Evolutionary conservation across 352 stramenopile species (phyloP), one percentile per base, ranked within the genome.

Genomic region (Pythium scleroteichum): DNA sequence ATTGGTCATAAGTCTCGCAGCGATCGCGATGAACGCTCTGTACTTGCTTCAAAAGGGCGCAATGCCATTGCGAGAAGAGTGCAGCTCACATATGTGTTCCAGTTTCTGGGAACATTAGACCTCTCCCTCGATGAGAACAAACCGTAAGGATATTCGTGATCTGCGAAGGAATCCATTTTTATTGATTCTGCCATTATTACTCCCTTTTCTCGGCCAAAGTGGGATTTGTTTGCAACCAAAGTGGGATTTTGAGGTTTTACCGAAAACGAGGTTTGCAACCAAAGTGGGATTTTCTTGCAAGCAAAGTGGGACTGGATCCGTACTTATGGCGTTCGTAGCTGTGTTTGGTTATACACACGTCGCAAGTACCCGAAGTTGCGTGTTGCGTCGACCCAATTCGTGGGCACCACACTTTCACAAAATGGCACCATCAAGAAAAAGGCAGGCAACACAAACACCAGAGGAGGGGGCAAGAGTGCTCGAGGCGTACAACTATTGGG

Each of bases 211-310:
- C 12, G 40, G 12, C 40, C n/a, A 8, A 46, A 46, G 16, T 20
- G 40, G 40, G 40, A 46, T 46, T 46, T 8, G 40, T 32, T 51
- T 51, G 44, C 20, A 51, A 35, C 44, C 44, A 51, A 35, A 51
- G 44, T 24, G 44, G 23, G 44, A 51, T 51, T 35, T 51, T 51
- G 44, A 51, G 44, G 44, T 33, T 51, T 51, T 51, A 14, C 4
- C 4, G 35, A 35, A 51, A 17, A 22, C 35, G 44, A 51, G 44
- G 44, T 51, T 51, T 17, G 14, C 44, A 51, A 51, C 3, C 44
- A 51, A 51, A 51, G 44, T 24, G 22, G 44, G 44, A 51, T 35
- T 51, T 35, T 35, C 22, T 51, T 51, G 44, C 44, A 51, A 35
- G 3, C 24, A 51, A 51, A 51, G 20, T 19, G 44, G 44, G 44